A percentile compares a stretch with the other conserved stretches of the same genome.
Conservation (phyloP, 2,329 filamentous ascomycete genomes). For the Leptodontidium sp. region DNA sequence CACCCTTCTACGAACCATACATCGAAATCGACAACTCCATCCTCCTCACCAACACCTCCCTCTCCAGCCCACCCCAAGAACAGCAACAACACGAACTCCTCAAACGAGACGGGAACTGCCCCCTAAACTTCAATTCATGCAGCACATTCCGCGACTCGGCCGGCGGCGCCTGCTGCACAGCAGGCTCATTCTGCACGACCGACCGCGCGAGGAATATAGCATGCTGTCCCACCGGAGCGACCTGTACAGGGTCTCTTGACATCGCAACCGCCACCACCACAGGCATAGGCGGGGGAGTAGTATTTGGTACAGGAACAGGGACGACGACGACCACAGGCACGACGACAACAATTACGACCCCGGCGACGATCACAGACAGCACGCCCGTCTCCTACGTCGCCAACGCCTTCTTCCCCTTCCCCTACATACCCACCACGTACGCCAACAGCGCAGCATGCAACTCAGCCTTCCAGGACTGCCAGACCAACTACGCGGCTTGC, state of each 20-base stretch:
- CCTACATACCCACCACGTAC: constrained; percentile 62
- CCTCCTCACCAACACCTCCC: constrained; percentile 36
- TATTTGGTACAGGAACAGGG: constrained; percentile 25
- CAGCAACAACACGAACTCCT: constrained; percentile 34
- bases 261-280: constrained; percentile 30
- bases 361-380: constrained; percentile 30
- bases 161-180: constrained; percentile 46
- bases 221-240: constrained; percentile 46
- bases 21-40: constrained; percentile 24
- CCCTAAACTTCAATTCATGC: constrained; percentile 45
- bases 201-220: constrained; percentile 45
- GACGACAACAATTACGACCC: constrained; percentile 28
- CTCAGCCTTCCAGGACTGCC: constrained; percentile 60
- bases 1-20: constrained; percentile 39
- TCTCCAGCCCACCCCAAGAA: constrained; percentile 20
- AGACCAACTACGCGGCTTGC: constrained; percentile 62
- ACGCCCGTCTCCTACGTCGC: constrained; percentile 59
- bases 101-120: constrained; percentile 45
- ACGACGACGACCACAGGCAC: constrained; percentile 33
- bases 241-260: constrained; percentile 45
- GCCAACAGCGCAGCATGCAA: constrained; percentile 59
- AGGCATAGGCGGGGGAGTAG: constrained; percentile 23
- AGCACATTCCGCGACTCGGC: constrained; percentile 40
- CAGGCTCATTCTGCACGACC: constrained; percentile 43
- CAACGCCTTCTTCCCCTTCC: constrained; percentile 68